Base-by-base conservation (phyloP, 768 basidiomycete genomes). In the Tulasnella sp. region DNA sequence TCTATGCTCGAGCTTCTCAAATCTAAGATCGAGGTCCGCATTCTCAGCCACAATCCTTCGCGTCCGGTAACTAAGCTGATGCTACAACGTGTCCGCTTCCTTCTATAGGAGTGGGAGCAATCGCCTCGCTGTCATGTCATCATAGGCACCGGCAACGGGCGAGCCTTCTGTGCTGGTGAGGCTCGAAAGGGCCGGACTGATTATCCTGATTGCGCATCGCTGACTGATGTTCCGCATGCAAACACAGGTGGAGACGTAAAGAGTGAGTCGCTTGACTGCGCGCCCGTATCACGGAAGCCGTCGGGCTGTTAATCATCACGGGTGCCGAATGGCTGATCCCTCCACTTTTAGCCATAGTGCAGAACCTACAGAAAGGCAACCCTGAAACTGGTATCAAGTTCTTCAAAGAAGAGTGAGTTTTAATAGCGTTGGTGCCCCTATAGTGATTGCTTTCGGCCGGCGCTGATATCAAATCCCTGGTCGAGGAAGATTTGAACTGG, bases 351-450 rank as follows among this genome's bases (percentile, higher is more conserved):
- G 75, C 44, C 20, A 72, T 70, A 20, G 73, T 76, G 72, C 20
- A 37, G 51, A 40, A 55, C 32, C 55, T 81, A 26, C 61, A 46
- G n/a, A 77, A 76, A 40, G 77, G 81, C 70, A 61, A 78, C 9
- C 70, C 80, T 16, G 81, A 70, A 57, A 86, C 87, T 23, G 82
- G 83, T 20, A 92, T 90, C 0, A 88, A 89, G 67, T 83, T 86
- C 2, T 84, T 87, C 75, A 93, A 94, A n/a, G 85, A 95, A 75
- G 89, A 91, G 18, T 99, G 94, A 86, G 99, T 99, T 88, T 91
- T 91, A 84, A 88, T 90, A 82, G 97, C 99, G 20, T 29, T 35
- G 18, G 77, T 35, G 23, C 77, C n/a, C 69, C 39, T 39, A 39
- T 69, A 5, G 37, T 39, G 23, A 29, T 44, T 37, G 23, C 37